Conservation (phyloP, 2,329 filamentous ascomycete species). For the Tolypocladium ovalisporum region DNA sequence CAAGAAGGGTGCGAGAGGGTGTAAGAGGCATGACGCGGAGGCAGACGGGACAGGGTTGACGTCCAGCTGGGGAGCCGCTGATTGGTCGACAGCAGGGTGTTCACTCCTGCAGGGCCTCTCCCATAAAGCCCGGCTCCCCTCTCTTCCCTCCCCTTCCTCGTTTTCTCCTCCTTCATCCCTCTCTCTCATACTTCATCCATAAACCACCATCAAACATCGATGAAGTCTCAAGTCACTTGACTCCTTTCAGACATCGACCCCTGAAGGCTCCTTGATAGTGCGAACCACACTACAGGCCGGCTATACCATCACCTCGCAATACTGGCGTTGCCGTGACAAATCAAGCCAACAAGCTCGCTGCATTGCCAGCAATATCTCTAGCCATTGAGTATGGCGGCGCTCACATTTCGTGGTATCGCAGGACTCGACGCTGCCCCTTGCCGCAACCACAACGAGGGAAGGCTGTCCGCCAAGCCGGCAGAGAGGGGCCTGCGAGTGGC, state of each 20-base stretch:
- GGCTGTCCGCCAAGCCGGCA: no score
- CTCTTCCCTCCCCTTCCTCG: neutral
- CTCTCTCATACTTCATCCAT: neutral
- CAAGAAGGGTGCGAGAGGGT: neutral
- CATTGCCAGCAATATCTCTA: no score
- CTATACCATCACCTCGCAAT: neutral
- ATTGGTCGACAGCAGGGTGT: neutral
- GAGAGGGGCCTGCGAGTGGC: neutral
- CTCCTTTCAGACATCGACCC: neutral
- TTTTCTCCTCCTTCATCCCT: neutral
- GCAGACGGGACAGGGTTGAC: neutral
- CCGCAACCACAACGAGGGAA: neutral
- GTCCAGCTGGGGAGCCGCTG: neutral
- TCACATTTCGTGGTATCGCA: neutral
- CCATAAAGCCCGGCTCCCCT: constrained; percentile 1
- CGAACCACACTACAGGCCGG: neutral
- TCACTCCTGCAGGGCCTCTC: neutral
- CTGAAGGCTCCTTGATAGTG: neutral
- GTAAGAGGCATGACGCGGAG: neutral
- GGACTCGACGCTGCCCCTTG: no score
- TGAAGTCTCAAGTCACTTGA: neutral
- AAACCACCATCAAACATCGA: neutral
- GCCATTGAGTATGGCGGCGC: no score
- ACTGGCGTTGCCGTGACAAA: neutral
- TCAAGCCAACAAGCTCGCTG: neutral